Evolutionary conservation across 2,329 filamentous ascomycete genomes (phyloP).

Genomic region (Calonectria leucothoes): DNA sequence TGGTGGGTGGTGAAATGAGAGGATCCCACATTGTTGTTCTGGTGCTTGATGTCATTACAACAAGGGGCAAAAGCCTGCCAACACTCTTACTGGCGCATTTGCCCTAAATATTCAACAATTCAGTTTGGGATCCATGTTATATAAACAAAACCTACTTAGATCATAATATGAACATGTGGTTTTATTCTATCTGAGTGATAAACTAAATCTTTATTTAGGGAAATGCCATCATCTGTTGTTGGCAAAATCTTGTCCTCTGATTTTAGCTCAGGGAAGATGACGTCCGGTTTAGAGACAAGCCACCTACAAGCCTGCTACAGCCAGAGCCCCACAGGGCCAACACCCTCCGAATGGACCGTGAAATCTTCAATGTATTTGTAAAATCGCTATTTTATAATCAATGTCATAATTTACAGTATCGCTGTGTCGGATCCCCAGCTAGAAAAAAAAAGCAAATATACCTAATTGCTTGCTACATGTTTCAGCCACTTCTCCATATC

Average conservation of each 20-base stretch:
- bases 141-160: too few species aligned
- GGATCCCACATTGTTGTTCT: neutral
- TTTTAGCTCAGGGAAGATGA: neutral
- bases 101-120: too few species aligned
- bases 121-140: too few species aligned
- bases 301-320: neutral
- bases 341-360: neutral
- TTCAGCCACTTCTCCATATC: conserved; percentile 18
- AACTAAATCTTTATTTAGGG: too few species aligned
- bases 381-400: neutral
- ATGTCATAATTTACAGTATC: neutral
- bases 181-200: too few species aligned
- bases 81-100: too few species aligned
- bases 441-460: neutral
- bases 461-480: neutral
- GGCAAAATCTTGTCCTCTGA: too few species aligned
- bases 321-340: neutral
- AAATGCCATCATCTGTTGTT: too few species aligned
- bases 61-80: too few species aligned
- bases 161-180: too few species aligned
- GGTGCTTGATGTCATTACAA: neutral
- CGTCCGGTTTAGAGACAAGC: neutral
- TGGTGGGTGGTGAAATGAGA: too few species aligned
- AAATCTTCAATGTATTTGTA: neutral
- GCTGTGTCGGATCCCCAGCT: neutral